phyloP scores from a whole-genome alignment of 106 monocot genomes.

The Iris macrosiphon region DNA sequence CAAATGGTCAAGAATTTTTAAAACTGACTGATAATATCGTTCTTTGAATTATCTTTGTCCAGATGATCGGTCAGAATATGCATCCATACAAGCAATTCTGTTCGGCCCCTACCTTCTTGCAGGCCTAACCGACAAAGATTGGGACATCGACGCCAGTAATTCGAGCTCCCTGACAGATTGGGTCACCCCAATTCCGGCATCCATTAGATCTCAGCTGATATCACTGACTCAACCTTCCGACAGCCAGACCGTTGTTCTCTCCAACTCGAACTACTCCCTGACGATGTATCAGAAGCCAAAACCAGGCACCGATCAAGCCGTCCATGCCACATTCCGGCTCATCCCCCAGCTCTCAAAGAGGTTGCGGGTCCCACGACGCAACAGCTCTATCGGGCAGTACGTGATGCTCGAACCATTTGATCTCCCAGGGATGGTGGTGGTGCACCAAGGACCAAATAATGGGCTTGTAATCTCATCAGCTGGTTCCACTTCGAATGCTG shows the following conservation, averaged over 20 bases:
- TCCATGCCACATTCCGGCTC: constrained; percentile 71
- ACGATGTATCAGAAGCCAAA: constrained; percentile 46
- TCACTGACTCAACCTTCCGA: constrained; percentile 45
- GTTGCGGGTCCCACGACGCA: background rate
- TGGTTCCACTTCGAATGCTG: constrained; percentile 5
- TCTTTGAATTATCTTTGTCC: background rate
- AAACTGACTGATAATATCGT: too few species aligned
- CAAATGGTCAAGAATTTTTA: too few species aligned
- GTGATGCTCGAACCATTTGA: constrained; percentile 74
- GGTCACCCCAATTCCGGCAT: constrained; percentile 54
- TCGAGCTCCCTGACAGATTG: constrained; percentile 50
- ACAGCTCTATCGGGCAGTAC: background rate
- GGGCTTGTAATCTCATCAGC: constrained; percentile 17
- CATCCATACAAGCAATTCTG: constrained; percentile 63
- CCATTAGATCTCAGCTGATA: constrained; percentile 45
- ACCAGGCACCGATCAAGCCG: constrained; percentile 45
- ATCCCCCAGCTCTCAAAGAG: constrained; percentile 12
- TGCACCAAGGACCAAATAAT: constrained; percentile 29
- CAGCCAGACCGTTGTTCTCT: constrained; percentile 36
- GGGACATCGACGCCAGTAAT: constrained; percentile 46
- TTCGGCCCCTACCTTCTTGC: constrained; percentile 89
- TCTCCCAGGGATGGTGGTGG: constrained; percentile 58
- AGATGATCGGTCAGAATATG: constrained; percentile 78
- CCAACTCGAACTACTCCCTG: constrained; percentile 44
- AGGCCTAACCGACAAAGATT: constrained; percentile 63